Conservation (phyloP, 331 rosid species). For the Telfairia occidentalis region DNA sequence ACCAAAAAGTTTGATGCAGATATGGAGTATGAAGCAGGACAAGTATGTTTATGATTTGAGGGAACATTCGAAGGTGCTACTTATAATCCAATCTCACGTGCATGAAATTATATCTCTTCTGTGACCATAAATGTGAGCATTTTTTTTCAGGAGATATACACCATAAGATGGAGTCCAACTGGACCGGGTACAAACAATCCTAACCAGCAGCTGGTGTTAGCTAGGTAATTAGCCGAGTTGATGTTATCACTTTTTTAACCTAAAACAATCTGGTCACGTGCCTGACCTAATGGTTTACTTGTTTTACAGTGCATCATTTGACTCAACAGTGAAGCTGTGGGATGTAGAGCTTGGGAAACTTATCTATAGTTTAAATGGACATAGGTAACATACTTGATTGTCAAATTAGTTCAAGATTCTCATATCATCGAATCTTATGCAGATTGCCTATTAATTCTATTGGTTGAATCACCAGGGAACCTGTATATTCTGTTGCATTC, state of each 20-base stretch:
- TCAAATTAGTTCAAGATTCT: not conserved
- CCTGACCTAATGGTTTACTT: not conserved
- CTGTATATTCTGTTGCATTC: conserved; percentile 92
- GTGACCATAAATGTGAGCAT: not conserved
- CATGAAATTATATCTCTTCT: not conserved
- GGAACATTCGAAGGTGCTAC: conserved; percentile 71
- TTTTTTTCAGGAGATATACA: conserved; percentile 69
- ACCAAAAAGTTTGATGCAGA: conserved; percentile 32
- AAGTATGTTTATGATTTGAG: conserved; percentile 63
- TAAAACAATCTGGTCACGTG: not conserved
- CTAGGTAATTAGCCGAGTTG: conserved; percentile 45
- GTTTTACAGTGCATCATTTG: conserved; percentile 79
- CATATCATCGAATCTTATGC: not conserved
- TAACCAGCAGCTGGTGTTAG: conserved; percentile 61
- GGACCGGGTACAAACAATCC: conserved; percentile 79
- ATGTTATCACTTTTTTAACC: not conserved
- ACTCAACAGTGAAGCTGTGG: conserved; percentile 88
- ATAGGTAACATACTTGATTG: conserved; percentile 39
- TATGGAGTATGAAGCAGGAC: conserved; percentile 82
- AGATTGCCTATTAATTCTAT: not conserved
- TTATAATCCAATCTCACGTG: conserved; percentile 1
- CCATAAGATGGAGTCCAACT: conserved; percentile 95
- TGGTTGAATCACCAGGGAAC: conserved; percentile 46
- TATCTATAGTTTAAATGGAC: conserved; percentile 62
- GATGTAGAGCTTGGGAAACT: conserved; percentile 76